Evolutionary conservation across 1,284 basidiomycete species (phyloP), one percentile per base, ranked within the genome.

Genomic region (Vanrija sp.): DNA sequence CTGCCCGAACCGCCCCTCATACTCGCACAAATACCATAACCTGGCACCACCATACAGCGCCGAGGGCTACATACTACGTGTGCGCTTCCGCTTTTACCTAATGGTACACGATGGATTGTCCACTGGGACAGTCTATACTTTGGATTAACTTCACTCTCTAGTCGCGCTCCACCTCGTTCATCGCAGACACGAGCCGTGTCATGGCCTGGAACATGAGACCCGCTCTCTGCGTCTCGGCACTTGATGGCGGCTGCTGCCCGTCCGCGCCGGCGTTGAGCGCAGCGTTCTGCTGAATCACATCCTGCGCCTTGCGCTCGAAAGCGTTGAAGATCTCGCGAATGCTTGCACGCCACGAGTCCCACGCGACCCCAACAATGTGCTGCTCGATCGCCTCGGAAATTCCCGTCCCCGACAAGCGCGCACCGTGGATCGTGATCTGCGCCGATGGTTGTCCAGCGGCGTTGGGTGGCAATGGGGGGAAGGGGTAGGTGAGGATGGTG

Each of bases 351-450:
- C 75, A 77, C 7, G 64, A 68, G 48, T 75, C 75, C 75, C 75
- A 77, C 5, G 76, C 65, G 9, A 77, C 71, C 7, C 72, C 72
- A 38, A 77, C 71, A 43, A 77, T 77, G 58, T 77, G 75, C 40
- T 68, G 65, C 52, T 77, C 75, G 43, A 77, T 75, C 34, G 74
- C 74, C 48, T 75, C 72, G 9, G 67, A 67, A 38, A 77, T 58
- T 15, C 74, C 75, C 8, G 75, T 77, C 7, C 72, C 71, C 1
- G 68, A 63, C 7, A 75, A 54, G 25, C 69, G 55, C 1, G 74
- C 75, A 23, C 74, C 73, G 52, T 75, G 74, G 16, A 77, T 64
- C 9, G 65, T 67, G 26, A 77, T 67, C 46, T 73, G 73, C 2
- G 71, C 67, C 12, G 72, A 65, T 6, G 65, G 57, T 51, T 65